Conservation (phyloP, 768 basidiomycete genomes). For the Exidia glandulosa region DNA sequence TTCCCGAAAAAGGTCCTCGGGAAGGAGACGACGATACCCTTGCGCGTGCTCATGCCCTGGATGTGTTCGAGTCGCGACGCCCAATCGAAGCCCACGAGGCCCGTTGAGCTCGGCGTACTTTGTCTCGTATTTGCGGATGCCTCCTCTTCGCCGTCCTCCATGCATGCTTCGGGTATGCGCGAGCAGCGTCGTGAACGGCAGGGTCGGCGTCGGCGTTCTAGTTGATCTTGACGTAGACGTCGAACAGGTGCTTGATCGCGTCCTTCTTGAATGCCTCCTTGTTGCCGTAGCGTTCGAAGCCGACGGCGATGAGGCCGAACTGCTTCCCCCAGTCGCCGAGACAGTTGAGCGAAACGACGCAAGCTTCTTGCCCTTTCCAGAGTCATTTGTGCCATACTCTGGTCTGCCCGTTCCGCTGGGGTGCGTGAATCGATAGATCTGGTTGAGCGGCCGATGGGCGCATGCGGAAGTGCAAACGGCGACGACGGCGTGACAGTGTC, state of each 20-base stretch:
- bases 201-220: slow-evolving; percentile 18
- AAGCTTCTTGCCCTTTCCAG: slow-evolving; percentile 22
- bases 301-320: slow-evolving; percentile 28
- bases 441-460: slow-evolving; percentile 18
- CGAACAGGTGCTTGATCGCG: slow-evolving; percentile 31
- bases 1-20: slow-evolving; percentile 33
- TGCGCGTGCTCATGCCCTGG: slow-evolving; percentile 31
- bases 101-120: slow-evolving; percentile 27
- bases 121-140: slow-evolving; percentile 25
- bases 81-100: slow-evolving; percentile 34
- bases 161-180: slow-evolving; percentile 24
- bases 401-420: slow-evolving; percentile 11
- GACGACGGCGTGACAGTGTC: slow-evolving; percentile 6
- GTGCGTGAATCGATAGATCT: slow-evolving; percentile 17
- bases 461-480: slow-evolving; percentile 15
- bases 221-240: slow-evolving; percentile 31
- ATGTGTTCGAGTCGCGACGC: slow-evolving; percentile 32
- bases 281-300: slow-evolving; percentile 28
- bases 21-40: slow-evolving; percentile 37
- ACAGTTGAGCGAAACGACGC: slow-evolving; percentile 28
- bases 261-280: slow-evolving; percentile 24
- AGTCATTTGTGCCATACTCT: slow-evolving; percentile 22
- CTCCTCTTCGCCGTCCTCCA: slow-evolving; percentile 28
- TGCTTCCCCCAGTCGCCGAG: slow-evolving; percentile 32
- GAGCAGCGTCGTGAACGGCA: slow-evolving; percentile 12